Evolutionary conservation across 352 stramenopile species (phyloP).

Genomic region (Phytophthora sansomeana): DNA sequence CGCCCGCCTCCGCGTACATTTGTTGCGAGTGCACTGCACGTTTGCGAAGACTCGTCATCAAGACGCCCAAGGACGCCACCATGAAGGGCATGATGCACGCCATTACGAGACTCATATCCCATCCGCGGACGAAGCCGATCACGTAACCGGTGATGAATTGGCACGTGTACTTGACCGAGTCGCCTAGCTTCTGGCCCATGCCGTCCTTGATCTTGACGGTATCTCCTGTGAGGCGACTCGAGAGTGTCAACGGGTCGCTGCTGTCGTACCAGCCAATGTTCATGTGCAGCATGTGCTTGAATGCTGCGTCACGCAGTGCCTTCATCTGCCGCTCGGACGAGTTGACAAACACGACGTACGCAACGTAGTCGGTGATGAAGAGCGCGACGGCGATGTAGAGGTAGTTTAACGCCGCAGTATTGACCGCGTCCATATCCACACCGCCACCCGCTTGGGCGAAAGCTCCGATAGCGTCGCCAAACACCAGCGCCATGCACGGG

Average conservation of each 20-base stretch:
- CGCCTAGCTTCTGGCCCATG: constrained; percentile 52
- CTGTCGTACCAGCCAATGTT: constrained; percentile 49
- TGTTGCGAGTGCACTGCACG: constrained; percentile 32
- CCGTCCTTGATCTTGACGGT: constrained; percentile 49
- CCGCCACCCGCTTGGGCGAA: constrained; percentile 34
- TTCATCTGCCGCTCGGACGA: constrained; percentile 52
- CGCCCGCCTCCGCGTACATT: constrained; percentile 51
- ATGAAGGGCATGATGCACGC: constrained; percentile 13
- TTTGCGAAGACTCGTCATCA: constrained; percentile 6
- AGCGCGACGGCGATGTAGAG: constrained; percentile 40
- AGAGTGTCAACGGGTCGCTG: constrained; percentile 37
- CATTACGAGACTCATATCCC: constrained; percentile 13
- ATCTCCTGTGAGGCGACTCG: constrained; percentile 34
- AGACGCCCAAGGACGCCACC: background rate
- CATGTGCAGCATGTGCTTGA: constrained; percentile 49
- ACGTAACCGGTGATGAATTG: constrained; percentile 42
- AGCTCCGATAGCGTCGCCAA: constrained; percentile 46
- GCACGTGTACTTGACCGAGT: constrained; percentile 38
- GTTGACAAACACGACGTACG: constrained; percentile 28
- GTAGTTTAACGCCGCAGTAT: constrained; percentile 31
- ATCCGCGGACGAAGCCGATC: constrained; percentile 6
- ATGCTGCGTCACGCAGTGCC: constrained; percentile 27
- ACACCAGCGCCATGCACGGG: constrained; percentile 56
- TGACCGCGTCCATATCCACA: constrained; percentile 32
- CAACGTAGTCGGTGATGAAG: constrained; percentile 47